A percentile compares a stretch with the other conserved stretches of the same genome.
Evolutionary conservation across 306 rosid species (phyloP).

Genomic region (Arachis hypogaea): DNA sequence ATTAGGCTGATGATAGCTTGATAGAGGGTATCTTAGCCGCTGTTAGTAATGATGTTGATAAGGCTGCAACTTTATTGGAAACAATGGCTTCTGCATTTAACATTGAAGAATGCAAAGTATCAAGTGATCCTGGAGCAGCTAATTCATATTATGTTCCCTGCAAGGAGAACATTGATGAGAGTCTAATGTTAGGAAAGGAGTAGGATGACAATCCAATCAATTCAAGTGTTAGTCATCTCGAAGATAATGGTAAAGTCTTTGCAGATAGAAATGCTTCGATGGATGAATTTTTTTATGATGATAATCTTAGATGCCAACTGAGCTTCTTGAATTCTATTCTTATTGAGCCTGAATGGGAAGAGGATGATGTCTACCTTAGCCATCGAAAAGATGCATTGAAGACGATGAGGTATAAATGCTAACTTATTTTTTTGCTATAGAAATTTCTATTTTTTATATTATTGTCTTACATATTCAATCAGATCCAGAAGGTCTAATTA

Average conservation of each 20-base stretch:
- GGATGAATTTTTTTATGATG: slow-evolving; percentile 38
- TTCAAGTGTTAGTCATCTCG: slow-evolving; percentile 35
- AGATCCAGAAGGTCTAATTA: neutral
- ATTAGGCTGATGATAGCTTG: slow-evolving; percentile 77
- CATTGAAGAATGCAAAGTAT: slow-evolving; percentile 33
- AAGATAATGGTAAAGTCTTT: slow-evolving; percentile 35
- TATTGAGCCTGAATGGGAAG: slow-evolving; percentile 91
- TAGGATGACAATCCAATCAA: slow-evolving; percentile 33
- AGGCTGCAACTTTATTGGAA: slow-evolving; percentile 60
- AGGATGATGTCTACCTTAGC: slow-evolving; percentile 71
- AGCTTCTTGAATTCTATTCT: slow-evolving; percentile 56
- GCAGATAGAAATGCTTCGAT: slow-evolving; percentile 39
- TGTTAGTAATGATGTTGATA: slow-evolving; percentile 50
- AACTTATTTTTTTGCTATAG: slow-evolving; percentile 15
- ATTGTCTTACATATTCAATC: neutral
- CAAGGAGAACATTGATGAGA: slow-evolving; percentile 36
- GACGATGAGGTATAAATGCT: slow-evolving; percentile 61
- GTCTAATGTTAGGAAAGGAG: slow-evolving; percentile 33
- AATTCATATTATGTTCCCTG: slow-evolving; percentile 32
- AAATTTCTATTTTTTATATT: slow-evolving; percentile 6
- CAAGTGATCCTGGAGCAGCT: slow-evolving; percentile 32
- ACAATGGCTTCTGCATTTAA: slow-evolving; percentile 47
- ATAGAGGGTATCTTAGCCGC: slow-evolving; percentile 64
- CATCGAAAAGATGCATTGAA: slow-evolving; percentile 78
- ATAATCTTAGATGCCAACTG: slow-evolving; percentile 34